phyloP scores from a whole-genome alignment of 176 grass and related monocot species.

The Carex kokanica region DNA sequence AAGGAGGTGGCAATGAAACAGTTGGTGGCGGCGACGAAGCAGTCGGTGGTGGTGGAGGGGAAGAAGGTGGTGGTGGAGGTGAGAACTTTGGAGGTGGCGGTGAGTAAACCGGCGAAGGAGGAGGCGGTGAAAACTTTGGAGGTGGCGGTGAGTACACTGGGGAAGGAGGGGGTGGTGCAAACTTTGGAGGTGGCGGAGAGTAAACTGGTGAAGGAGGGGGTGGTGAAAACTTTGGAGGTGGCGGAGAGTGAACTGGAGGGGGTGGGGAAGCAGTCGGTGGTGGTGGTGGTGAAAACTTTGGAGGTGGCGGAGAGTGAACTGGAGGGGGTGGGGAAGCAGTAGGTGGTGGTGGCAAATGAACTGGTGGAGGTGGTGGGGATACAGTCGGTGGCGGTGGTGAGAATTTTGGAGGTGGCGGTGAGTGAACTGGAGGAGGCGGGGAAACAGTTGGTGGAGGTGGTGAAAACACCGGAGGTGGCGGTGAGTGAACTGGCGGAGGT shows the following conservation, averaged over 20 bases:
- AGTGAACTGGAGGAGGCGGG: neutral
- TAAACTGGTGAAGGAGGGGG: neutral
- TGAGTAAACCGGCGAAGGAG: neutral
- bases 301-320: neutral
- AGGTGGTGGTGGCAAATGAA: neutral
- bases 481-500: neutral
- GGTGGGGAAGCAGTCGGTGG: neutral
- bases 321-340: neutral
- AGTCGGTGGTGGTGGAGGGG: neutral
- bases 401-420: neutral
- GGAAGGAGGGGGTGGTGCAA: neutral
- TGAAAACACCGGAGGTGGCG: neutral
- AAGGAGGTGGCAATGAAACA: slow-evolving; percentile 10
- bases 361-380: neutral
- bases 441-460: neutral
- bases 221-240: neutral
- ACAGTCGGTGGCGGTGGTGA: slow-evolving; percentile 14
- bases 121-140: neutral
- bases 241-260: neutral
- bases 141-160: slow-evolving; percentile 18
- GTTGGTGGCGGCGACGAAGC: neutral
- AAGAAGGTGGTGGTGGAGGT: neutral
- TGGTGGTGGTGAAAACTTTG: slow-evolving; percentile 16
- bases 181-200: neutral
- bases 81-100: neutral